Base-by-base conservation (phyloP, 306 rosid species). In the Astragalus glycyphyllos region DNA sequence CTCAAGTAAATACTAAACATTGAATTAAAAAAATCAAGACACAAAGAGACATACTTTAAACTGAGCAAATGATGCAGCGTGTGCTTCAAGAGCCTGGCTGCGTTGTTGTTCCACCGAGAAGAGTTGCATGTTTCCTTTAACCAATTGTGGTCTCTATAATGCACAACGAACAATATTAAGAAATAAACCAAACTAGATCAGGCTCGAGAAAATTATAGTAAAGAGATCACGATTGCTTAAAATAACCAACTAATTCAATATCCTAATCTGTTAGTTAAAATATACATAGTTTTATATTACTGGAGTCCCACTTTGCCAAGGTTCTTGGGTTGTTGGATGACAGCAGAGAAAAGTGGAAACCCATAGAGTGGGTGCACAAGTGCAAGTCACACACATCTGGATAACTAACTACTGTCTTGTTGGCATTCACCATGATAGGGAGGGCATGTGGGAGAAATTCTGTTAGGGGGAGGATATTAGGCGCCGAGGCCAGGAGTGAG, bases 31-130 rank as follows among this genome's bases (percentile, higher is more conserved):
- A 73, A 48, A 46, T 37, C 51, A 11, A 59, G 26, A 51, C 46
- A 31, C 34, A 62, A 55, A 64, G 65, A 48, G 6, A 53, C 91
- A 8, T 65, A 89, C 99, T 83, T 91, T 94, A 65, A 89, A 85
- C 80, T 91, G 97, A 56, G 97, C 97, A 86, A 94, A 94, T 67
- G 99, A 74, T 23, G 99, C 99, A 35, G 99, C 97, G 58, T 94
- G 99, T 7, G 99, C 97, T 87, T 94, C 99, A 73, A 94, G 92
- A 68, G 99, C 99, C 83, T 94, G 99, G 84, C 99, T 94, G 47
- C 97, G 90, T 85, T 95, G 99, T 84, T 95, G 99, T 34, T 95
- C 99, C 75, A 91, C 86, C 0, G 99, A 95, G 77, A 87, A 95
- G 67, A 95, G 97, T 74, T 95, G 99, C 99, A 95, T 85, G 80